These are phyloP conservation scores for Fragilaria radians DNA, from an alignment of 108 stramenopile genomes.

Conservation along the genomic window DNA sequence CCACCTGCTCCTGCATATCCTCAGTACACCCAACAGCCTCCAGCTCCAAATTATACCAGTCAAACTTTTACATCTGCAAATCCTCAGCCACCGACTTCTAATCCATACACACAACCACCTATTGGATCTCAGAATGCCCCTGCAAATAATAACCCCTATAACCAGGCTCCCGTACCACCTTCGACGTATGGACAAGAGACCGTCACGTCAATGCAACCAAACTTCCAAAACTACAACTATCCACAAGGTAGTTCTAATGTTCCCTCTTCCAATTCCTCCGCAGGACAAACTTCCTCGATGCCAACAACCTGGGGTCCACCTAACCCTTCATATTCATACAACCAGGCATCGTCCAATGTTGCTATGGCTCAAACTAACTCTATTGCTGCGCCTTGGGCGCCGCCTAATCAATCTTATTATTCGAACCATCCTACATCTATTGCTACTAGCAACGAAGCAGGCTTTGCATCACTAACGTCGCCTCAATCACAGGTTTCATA, in stretches of 20 bases:
- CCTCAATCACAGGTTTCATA: constrained; percentile 9
- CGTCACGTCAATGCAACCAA: not conserved
- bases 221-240: not conserved
- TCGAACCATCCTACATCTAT: not conserved
- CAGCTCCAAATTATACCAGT: not conserved
- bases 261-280: not conserved
- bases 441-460: not conserved
- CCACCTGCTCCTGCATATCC: constrained; percentile 13
- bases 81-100: not conserved
- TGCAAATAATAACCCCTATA: not conserved
- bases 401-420: not conserved
- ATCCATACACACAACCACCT: not conserved
- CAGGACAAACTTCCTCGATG: not conserved
- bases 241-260: not conserved
- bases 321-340: not conserved
- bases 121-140: not conserved
- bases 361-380: too few species aligned
- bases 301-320: not conserved
- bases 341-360: not conserved
- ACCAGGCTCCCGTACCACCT: constrained; percentile 11
- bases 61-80: not conserved
- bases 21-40: constrained; percentile 11
- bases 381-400: not conserved
- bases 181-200: constrained; percentile 15
- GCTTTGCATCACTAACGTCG: not conserved